Conservation (phyloP, 106 monocot species). For the Posidonia australis region DNA sequence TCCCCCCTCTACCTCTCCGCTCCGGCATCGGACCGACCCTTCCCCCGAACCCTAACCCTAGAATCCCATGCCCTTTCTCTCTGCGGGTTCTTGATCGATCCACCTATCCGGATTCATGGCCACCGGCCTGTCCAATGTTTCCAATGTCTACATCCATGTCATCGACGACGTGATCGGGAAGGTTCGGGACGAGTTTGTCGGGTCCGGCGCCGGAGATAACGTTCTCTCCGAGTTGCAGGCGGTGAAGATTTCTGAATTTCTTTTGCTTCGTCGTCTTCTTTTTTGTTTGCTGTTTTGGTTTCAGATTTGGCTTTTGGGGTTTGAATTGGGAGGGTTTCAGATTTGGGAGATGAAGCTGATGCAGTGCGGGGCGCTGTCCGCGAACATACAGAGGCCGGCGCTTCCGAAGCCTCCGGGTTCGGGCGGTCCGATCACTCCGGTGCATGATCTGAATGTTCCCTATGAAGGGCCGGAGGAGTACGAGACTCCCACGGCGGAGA, state of each 20-base stretch:
- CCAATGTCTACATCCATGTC: conserved; percentile 67
- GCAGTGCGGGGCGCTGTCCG: conserved; percentile 57
- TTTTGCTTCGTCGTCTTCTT: conserved; percentile 2
- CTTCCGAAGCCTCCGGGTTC: conserved; percentile 21
- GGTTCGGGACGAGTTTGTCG: conserved; percentile 73
- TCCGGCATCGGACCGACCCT: background rate
- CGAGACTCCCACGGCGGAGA: conserved; percentile 96
- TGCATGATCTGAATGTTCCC: conserved; percentile 94
- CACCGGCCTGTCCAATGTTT: conserved; percentile 26
- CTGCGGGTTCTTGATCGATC: background rate
- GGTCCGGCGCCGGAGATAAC: conserved; percentile 48
- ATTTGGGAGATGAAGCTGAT: conserved; percentile 81
- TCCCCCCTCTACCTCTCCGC: background rate
- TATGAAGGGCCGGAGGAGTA: conserved; percentile 92
- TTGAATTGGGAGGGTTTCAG: background rate
- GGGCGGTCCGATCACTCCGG: conserved; percentile 28
- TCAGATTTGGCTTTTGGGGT: background rate
- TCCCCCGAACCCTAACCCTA: conserved; percentile 3
- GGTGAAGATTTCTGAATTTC: conserved; percentile 28
- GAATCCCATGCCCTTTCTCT: conserved; percentile 5
- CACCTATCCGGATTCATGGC: conserved; percentile 1
- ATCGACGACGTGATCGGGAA: conserved; percentile 86
- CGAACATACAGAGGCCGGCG: conserved; percentile 44
- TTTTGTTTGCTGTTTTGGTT: background rate
- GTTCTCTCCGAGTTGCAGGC: conserved; percentile 79